These are phyloP conservation scores for Moesziomyces sp. DNA, from an alignment of 1,284 basidiomycete genomes.

Conservation along the genomic window DNA sequence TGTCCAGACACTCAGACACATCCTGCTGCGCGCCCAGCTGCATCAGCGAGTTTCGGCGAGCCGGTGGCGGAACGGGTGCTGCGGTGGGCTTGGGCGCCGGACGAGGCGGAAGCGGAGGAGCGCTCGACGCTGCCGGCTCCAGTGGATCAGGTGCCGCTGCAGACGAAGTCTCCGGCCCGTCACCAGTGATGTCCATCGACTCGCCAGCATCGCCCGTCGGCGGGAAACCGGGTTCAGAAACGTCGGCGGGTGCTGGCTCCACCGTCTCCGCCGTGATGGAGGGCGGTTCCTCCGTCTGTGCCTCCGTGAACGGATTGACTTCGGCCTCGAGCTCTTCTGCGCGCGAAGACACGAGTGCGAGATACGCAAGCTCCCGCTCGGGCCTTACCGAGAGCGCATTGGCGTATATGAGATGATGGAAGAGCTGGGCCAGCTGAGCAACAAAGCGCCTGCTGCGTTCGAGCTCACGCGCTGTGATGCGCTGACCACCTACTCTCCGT, in stretches of 20 bases:
- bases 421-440: conserved; percentile 79
- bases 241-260: not conserved
- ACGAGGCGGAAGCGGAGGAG: conserved; percentile 31
- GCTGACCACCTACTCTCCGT: conserved; percentile 80
- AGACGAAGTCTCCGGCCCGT: not conserved
- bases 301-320: conserved; percentile 11
- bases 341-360: conserved; percentile 88
- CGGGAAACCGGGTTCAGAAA: not conserved
- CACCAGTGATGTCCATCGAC: conserved; percentile 27
- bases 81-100: conserved; percentile 15
- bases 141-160: not conserved
- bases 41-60: conserved; percentile 58
- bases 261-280: not conserved
- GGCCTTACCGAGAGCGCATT: conserved; percentile 80
- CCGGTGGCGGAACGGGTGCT: conserved; percentile 24
- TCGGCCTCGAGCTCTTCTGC: conserved; percentile 75
- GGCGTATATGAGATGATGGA: conserved; percentile 79
- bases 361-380: conserved; percentile 84
- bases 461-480: conserved; percentile 82
- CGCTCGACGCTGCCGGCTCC: not conserved
- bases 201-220: not conserved
- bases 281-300: not conserved
- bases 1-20: conserved; percentile 98
- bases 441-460: conserved; percentile 82
- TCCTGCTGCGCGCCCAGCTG: conserved; percentile 90